These are phyloP conservation scores for Delitschia confertaspora DNA, from an alignment of 495 filamentous ascomycete species.

Conservation along the genomic window DNA sequence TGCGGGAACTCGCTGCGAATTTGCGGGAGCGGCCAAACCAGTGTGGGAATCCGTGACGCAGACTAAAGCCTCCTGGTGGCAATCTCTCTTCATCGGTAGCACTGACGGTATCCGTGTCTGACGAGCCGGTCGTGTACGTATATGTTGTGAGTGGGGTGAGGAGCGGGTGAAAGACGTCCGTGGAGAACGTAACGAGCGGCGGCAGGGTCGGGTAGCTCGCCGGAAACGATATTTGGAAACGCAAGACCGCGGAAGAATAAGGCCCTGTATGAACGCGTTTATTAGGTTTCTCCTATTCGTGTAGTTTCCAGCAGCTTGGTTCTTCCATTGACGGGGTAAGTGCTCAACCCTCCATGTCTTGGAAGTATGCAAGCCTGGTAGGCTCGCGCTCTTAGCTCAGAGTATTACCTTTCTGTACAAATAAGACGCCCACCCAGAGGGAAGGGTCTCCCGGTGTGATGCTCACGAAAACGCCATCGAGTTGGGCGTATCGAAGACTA, in stretches of 20 bases:
- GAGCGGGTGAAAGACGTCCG: slow-evolving; percentile 90
- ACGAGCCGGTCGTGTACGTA: slow-evolving; percentile 70
- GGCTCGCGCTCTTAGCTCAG: too few relatives aligned
- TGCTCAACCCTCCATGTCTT: too few relatives aligned
- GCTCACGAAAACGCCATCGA: slow-evolving; percentile 76
- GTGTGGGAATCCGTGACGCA: slow-evolving; percentile 78
- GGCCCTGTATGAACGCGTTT: slow-evolving; percentile 56
- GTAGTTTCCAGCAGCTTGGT: not conserved
- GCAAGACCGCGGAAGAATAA: slow-evolving; percentile 77
- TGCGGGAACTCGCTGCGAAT: slow-evolving; percentile 27
- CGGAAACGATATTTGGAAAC: slow-evolving; percentile 84
- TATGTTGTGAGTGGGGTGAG: slow-evolving; percentile 84
- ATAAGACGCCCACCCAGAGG: slow-evolving; percentile 82
- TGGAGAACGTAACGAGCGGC: slow-evolving; percentile 76
- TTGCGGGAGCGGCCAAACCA: slow-evolving; percentile 57
- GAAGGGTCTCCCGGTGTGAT: slow-evolving; percentile 71
- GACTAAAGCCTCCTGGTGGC: slow-evolving; percentile 77
- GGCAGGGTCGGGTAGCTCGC: slow-evolving; percentile 67
- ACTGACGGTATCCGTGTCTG: slow-evolving; percentile 62
- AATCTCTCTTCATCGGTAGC: slow-evolving; percentile 72
- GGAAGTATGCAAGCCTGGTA: too few relatives aligned
- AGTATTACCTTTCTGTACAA: slow-evolving; percentile 68
- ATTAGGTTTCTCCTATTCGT: not conserved
- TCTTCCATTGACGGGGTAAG: not conserved
- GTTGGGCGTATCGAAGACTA: slow-evolving; percentile 69